These are phyloP conservation scores for Aspergillus alliaceus DNA, from an alignment of 2,329 filamentous ascomycete species.

Conservation along the genomic window DNA sequence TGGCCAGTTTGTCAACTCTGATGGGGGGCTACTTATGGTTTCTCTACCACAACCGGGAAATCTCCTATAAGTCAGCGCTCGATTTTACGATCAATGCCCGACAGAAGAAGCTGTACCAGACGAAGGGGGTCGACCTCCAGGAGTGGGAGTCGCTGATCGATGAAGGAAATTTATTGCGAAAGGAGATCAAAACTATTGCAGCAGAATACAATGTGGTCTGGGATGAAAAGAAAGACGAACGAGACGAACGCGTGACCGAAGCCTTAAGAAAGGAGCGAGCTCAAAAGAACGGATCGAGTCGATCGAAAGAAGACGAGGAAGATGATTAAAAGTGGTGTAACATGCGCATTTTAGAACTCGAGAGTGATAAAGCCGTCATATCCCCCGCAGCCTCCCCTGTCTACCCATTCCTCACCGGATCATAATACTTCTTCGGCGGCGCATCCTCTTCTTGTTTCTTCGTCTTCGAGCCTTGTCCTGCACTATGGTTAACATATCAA, in stretches of 20 bases:
- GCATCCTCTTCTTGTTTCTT: conserved; percentile 25
- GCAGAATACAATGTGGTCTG: conserved; percentile 89
- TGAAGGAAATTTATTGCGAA: conserved; percentile 73
- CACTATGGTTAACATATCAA: not conserved
- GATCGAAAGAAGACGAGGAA: conserved; percentile 1
- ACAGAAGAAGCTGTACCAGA: conserved; percentile 74
- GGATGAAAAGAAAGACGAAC: conserved; percentile 74
- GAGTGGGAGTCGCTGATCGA: conserved; percentile 78
- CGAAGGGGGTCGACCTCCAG: conserved; percentile 70
- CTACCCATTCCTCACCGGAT: conserved; percentile 41
- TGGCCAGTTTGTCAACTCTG: conserved; percentile 80
- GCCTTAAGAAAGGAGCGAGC: conserved; percentile 53
- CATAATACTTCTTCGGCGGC: conserved; percentile 40
- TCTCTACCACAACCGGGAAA: conserved; percentile 85
- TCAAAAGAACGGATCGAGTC: conserved; percentile 30
- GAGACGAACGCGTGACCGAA: conserved; percentile 58
- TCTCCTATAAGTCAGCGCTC: conserved; percentile 82
- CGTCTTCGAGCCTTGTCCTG: conserved; percentile 22
- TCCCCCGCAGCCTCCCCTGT: not conserved
- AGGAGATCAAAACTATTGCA: conserved; percentile 77
- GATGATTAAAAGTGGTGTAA: conserved; percentile 5
- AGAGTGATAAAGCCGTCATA: too few relatives aligned
- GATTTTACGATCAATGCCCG: conserved; percentile 80
- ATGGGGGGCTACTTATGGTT: conserved; percentile 95
- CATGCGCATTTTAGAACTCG: not conserved